Evolutionary conservation across 2,329 filamentous ascomycete species (phyloP), one percentile per base, ranked within the genome.

Genomic region (Fusarium newnesense): DNA sequence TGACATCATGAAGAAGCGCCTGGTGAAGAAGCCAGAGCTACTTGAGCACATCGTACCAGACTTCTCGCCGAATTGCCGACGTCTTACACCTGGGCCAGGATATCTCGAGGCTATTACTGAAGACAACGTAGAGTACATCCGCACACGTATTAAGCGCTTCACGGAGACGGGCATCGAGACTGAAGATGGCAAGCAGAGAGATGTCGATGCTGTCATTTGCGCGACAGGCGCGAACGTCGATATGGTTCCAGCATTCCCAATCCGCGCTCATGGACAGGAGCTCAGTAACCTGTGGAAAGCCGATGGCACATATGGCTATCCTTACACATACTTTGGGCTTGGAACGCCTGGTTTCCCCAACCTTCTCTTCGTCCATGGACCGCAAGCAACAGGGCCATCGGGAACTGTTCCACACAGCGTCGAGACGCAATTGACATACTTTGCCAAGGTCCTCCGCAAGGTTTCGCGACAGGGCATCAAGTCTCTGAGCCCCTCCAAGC

Each of bases 401-500:
- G 92, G 92, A 2, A 93, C 90, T 0, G 88, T 93, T 0, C 91
- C 92, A 3, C 89, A 93, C 75, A 87, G 85, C 66, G 85, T 92
- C 30, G 93, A 94, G 79, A 90, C 87, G 10, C 89, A 92, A 71
- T 79, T 92, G 3, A 87, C 89, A 0, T 92, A 92, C 79, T 87
- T 89, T 63, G 90, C 91, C 21, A 91, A 91, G 74, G 82, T 93
- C 4, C 83, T 94, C 0, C 89, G 92, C 52, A 94, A 94, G 75
- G 84, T 90, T 0, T 87, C 86, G 1, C 84, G 86, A 7, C 91
- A 94, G 79, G 90, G 91, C 5, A 92, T 94, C 81, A 88, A 87
- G 75, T 85, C 89, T 0, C 86, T 94, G 10, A 79, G 80, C 3
- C 91, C 92, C 0, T 87, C 85, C 0, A 84, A 85, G 52, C 82